Base-by-base conservation (phyloP, 2,329 filamentous ascomycete genomes). In the Truncatella angustata region DNA sequence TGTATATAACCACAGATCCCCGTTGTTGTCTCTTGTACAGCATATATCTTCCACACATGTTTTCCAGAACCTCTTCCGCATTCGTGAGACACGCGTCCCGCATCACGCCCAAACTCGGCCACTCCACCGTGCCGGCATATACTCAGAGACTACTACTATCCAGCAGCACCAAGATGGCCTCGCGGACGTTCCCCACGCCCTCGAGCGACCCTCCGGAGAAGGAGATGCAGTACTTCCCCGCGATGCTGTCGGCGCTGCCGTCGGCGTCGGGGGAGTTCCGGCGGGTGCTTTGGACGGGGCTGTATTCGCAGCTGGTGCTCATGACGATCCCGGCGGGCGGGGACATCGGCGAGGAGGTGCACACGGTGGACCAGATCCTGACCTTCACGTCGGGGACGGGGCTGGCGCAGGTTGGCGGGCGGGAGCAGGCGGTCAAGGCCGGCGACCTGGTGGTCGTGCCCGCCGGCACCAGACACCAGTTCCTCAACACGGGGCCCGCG, bases 301-400 rank as follows among this genome's bases (percentile, higher is more conserved):
- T 86, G 5, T 86, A 85, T 63, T 77, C 74, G 10, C 84, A 87
- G 64, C 66, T 87, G 7, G 83, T 86, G 0, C 73, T 83, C 0
- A 87, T 86, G 83, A 83, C 82, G 39, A 74, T 87, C 0, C 84
- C 83, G 0, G 78, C 84, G 0, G 77, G 75, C 12, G 82, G 83
- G 2, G 82, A 87, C 26, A 86, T 87, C 58, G 82, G 84, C n/a
- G 82, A 86, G 49, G 82, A 86, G 66, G 55, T 66, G n/a, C 83
- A 86, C 63, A 80, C 78, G 0, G 82, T 86, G 34, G 84, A 87
- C 56, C 84, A 87, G 58, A 80, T 83, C 51, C 70, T 87, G 11
- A 82, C 84, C 11, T 86, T 87, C 66, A 87, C 82, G 0, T 79
- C 76, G 5, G 84, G 83, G 11, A 71, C 68, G 10, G 82, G 79